Evolutionary conservation across 1,284 basidiomycete species (phyloP), one percentile per base, ranked within the genome.

Genomic region (Lentinus polychrous): DNA sequence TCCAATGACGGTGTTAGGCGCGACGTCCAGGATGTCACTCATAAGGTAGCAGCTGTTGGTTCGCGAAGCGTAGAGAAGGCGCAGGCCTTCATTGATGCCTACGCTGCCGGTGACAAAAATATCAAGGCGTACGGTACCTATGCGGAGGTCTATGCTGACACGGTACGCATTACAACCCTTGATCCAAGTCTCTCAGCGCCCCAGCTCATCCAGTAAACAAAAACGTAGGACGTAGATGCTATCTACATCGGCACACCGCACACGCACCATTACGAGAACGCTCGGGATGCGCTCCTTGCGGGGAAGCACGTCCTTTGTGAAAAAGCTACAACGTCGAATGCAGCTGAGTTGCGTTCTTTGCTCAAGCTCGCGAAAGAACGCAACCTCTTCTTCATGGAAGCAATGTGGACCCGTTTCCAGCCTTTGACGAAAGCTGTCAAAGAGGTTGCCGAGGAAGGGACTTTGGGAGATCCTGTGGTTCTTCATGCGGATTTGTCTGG

Each of bases 241-340:
- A 71, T 93, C 45, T 93, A 92, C 66, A 84, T 93, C 48, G 89
- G 89, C 18, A 94, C 93, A 1, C 93, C 92, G 3, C 91, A 95
- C 63, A 87, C 89, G 0, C 74, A 76, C 52, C 93, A 96, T 70
- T 91, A 91, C 62, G 70, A 74, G 50, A 90, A 91, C 58, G 81
- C 88, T 1, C 71, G 86, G 54, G 82, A 81, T 44, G 86, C 87
- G 7, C 78, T 94, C 52, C 75, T 80, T 48, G 86, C 85, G 1
- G 83, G 83, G 45, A 96, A 94, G 66, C 79, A 93, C 64, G 86
- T 95, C 17, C 79, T 93, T 15, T 88, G 88, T 66, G 91, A 94
- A 68, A 93, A 93, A 60, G 82, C 85, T 0, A 78, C 83, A 20
- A 88, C 84, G 1, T 75, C 67, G 46, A 87, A 86, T 57, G 68